Base-by-base conservation (phyloP, 176 grass and related monocot genomes). In the Bothriochloa decipiens region DNA sequence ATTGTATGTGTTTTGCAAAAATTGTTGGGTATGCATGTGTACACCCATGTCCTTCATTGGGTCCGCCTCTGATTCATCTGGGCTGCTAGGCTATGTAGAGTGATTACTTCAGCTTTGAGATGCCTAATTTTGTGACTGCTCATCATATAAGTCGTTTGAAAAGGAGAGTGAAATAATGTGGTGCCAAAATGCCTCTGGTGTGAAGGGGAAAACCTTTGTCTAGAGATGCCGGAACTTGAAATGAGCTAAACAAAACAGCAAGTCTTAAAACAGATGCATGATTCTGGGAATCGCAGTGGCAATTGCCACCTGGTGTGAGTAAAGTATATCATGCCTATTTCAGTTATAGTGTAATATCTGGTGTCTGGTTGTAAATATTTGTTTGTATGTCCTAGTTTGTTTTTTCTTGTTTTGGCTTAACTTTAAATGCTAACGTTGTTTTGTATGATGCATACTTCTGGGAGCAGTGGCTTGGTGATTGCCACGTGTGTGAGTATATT, bases 331-430 rank as follows among this genome's bases (percentile, higher is more conserved):
- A 35, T 87, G 70, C 70, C 67, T 70, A 4, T 11, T 23, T 70
- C 33, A 18, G 53, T 57, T 57, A n/a, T 57, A 9, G 7, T 7
- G 7, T 36, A 68, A 23, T 57, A 80, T 42, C 25, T 32, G 40
- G 29, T 35, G 22, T 62, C 28, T 60, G 49, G 70, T 74, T 64
- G 18, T 65, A 27, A 27, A 77, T 78, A 37, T 26, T 26, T 57
- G 33, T 86, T 35, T 49, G 25, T 77, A 42, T 76, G 29, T 58
- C 68, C 33, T 78, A 64, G 39, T 5, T 73, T 81, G 43, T 29
- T 49, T 26, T 5, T 42, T 42, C 40, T 42, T 42, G 40, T 42
- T 42, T 42, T 42, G 40, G 40, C 40, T 42, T 42, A 42, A 8
- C 9, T 7, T 13, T 20, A 45, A 45, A 45, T 45, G 42, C 11